Conservation (phyloP, 2,329 filamentous ascomycete species). For the Colletotrichum aenigma region DNA sequence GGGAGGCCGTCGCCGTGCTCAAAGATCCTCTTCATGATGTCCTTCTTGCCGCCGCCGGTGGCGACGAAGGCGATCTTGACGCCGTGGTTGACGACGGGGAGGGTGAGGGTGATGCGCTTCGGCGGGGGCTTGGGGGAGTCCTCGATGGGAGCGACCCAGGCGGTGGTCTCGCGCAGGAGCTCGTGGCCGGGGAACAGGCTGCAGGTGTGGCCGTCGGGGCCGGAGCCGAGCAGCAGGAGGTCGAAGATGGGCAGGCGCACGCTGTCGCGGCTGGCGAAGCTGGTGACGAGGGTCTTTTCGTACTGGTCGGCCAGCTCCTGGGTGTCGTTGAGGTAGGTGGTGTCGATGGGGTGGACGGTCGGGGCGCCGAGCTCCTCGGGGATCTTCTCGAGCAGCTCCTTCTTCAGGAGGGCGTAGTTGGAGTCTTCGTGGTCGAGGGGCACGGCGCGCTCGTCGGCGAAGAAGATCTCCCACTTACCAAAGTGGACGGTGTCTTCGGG, state of each 20-base stretch:
- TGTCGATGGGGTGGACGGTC: conserved; percentile 79
- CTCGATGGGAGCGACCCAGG: conserved; percentile 91
- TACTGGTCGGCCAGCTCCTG: conserved; percentile 95
- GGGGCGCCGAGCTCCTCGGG: conserved; percentile 70
- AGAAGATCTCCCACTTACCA: conserved; percentile 96
- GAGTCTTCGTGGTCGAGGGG: conserved; percentile 91
- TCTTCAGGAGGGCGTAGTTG: conserved; percentile 89
- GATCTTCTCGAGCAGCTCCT: conserved; percentile 88
- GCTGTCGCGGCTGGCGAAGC: conserved; percentile 90
- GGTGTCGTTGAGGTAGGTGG: conserved; percentile 68
- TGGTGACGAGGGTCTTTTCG: conserved; percentile 82
- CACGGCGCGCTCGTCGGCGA: conserved; percentile 95
- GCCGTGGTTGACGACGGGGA: conserved; percentile 89
- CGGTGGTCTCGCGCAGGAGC: conserved; percentile 82
- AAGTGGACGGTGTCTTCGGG: conserved; percentile 73
- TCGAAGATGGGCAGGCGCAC: conserved; percentile 96
- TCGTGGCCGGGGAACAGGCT: conserved; percentile 91
- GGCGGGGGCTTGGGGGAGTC: conserved; percentile 95
- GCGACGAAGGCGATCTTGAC: conserved; percentile 90
- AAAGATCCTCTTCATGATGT: conserved; percentile 91
- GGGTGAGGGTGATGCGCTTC: conserved; percentile 86
- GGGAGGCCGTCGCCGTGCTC: conserved; percentile 82
- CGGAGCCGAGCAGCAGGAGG: conserved; percentile 89
- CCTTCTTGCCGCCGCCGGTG: conserved; percentile 88
- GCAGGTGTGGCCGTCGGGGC: conserved; percentile 97